Evolutionary conservation across 2,329 filamentous ascomycete genomes (phyloP).

Genomic region (Fusarium albosuccineum): DNA sequence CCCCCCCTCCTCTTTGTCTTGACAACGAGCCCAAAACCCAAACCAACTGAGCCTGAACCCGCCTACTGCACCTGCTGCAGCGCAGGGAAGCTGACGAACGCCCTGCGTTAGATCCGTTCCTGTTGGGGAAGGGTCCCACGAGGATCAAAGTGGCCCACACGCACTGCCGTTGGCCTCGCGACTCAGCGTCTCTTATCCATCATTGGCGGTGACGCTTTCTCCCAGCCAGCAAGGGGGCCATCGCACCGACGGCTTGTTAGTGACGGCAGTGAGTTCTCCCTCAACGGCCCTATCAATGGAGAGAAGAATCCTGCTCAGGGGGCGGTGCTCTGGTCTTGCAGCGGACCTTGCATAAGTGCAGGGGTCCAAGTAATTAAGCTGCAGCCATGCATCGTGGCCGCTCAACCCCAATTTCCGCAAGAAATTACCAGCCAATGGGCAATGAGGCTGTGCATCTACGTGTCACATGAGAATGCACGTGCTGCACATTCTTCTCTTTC

Average conservation of each 20-base stretch:
- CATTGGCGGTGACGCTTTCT: conserved; percentile 19
- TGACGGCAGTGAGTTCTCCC: conserved; percentile 13
- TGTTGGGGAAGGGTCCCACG: conserved; percentile 19
- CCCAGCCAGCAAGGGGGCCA: neutral
- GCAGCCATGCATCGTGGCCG: conserved; percentile 23
- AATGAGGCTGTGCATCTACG: conserved; percentile 24
- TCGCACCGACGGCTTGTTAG: conserved; percentile 21
- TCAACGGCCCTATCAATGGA: conserved; percentile 24
- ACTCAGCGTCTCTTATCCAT: conserved; percentile 9
- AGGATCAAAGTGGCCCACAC: conserved; percentile 13
- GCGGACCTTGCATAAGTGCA: conserved; percentile 37
- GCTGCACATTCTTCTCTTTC: neutral
- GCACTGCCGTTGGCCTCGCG: conserved; percentile 20
- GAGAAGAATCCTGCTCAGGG: conserved; percentile 14
- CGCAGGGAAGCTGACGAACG: neutral
- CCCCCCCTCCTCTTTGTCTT: conserved; percentile 32
- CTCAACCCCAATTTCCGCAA: conserved; percentile 44
- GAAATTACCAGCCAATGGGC: conserved; percentile 45
- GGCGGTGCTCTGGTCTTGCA: conserved; percentile 24
- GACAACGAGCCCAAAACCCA: conserved; percentile 16
- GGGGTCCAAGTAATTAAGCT: conserved; percentile 36
- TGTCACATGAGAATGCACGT: conserved; percentile 17
- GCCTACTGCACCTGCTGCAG: neutral
- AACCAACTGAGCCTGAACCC: conserved; percentile 11
- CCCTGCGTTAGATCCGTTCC: conserved; percentile 24